Percentiles rank a stretch among this genome's conserved stretches.
Evolutionary conservation across 306 rosid species (phyloP).

Genomic region (Trifolium repens): DNA sequence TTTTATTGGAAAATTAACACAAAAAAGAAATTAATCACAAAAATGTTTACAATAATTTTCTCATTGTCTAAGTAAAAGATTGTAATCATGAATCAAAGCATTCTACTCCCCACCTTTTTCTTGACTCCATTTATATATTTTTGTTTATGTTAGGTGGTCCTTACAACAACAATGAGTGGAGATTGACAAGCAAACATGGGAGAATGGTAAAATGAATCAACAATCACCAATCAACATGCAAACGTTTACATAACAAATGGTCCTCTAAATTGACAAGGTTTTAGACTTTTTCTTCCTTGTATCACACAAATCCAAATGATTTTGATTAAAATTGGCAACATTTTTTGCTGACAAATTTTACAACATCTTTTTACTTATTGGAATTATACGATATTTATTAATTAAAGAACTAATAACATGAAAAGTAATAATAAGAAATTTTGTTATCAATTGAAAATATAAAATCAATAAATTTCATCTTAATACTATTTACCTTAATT

Average conservation of each 20-base stretch:
- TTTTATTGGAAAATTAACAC: too few species aligned
- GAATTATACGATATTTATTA: not conserved
- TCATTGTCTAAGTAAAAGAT: not conserved
- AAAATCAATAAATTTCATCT: not conserved
- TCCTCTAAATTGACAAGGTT: conserved; percentile 4
- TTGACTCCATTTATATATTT: not conserved
- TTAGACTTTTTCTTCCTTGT: not conserved
- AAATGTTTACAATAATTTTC: not conserved
- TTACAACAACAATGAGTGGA: not conserved
- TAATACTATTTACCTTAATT: too few species aligned
- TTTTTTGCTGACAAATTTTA: too few species aligned
- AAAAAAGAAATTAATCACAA: not conserved
- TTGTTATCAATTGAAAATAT: not conserved
- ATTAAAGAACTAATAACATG: not conserved
- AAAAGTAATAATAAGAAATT: not conserved
- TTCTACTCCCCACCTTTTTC: not conserved
- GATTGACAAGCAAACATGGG: not conserved
- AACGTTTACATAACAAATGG: not conserved
- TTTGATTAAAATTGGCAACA: not conserved
- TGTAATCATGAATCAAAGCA: not conserved
- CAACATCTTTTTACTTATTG: too few species aligned
- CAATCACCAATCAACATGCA: not conserved
- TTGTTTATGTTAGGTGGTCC: not conserved
- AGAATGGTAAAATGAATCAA: not conserved
- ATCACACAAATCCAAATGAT: not conserved